Percentiles rank a stretch among this genome's conserved stretches.
phyloP scores from a whole-genome alignment of 306 rosid genomes.

The Vachellia pachyceras region DNA sequence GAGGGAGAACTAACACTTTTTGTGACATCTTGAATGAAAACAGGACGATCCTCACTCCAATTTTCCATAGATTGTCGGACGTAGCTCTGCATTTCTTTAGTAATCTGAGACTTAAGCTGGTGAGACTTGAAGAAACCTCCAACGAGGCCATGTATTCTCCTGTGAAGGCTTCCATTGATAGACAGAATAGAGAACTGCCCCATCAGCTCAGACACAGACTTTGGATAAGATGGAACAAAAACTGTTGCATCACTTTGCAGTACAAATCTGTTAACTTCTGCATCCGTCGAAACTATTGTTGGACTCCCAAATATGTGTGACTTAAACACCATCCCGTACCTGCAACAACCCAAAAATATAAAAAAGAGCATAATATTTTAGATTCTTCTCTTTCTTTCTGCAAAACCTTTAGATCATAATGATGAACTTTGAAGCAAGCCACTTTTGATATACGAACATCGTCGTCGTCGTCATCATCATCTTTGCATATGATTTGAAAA shows the following conservation, averaged over 20 bases:
- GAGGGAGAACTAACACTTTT: conserved; percentile 64
- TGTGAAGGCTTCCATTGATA: conserved; percentile 20
- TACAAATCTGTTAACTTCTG: conserved; percentile 12
- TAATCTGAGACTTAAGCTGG: conserved; percentile 80
- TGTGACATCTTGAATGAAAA: conserved; percentile 83
- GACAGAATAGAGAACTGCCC: neutral
- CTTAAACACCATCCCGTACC: conserved; percentile 23
- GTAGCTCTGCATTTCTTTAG: conserved; percentile 76
- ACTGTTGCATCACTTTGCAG: conserved; percentile 23
- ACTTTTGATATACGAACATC: neutral
- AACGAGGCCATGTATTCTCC: conserved; percentile 10
- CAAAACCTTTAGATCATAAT: neutral
- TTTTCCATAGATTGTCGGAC: conserved; percentile 66
- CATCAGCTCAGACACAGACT: conserved; percentile 7
- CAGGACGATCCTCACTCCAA: conserved; percentile 70
- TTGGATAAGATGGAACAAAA: conserved; percentile 20
- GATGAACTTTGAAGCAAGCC: neutral
- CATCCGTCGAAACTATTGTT: conserved; percentile 2
- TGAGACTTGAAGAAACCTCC: conserved; percentile 96
- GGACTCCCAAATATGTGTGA: conserved; percentile 24
- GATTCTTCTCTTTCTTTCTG: neutral
- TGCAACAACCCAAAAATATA: neutral
- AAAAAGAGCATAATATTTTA: neutral
- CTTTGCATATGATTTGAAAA: neutral
- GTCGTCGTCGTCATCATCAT: neutral